Evolutionary conservation across 139 green algal genomes (phyloP).

Genomic region (Asterochloris erici): DNA sequence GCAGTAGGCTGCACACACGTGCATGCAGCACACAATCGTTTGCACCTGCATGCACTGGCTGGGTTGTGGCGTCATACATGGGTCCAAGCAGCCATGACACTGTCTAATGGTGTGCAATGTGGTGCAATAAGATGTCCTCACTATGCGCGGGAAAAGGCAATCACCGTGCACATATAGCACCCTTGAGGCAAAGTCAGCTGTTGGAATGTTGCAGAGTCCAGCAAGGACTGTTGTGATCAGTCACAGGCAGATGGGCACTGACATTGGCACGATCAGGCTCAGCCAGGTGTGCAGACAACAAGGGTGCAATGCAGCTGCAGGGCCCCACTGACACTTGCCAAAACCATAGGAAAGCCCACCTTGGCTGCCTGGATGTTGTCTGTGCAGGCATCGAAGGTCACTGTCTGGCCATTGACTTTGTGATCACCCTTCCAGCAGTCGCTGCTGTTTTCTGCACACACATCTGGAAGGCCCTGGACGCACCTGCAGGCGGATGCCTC

Average conservation of each 20-base stretch:
- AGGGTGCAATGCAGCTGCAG: no score
- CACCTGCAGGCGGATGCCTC: conserved; percentile 47
- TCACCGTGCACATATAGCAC: no score
- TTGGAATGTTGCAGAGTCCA: no score
- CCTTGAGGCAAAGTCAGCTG: no score
- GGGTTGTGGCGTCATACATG: not conserved
- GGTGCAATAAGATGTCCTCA: not conserved
- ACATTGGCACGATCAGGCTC: no score
- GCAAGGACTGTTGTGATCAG: no score
- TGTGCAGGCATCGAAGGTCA: conserved; percentile 44
- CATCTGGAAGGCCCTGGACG: conserved; percentile 51
- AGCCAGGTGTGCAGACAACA: no score
- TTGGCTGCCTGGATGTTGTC: conserved; percentile 50
- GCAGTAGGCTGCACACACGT: not conserved
- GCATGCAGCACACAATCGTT: not conserved
- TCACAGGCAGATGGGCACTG: no score
- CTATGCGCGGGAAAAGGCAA: not conserved
- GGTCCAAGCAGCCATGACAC: not conserved
- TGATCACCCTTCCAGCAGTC: conserved; percentile 54
- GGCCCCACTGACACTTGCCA: no score
- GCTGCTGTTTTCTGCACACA: conserved; percentile 54
- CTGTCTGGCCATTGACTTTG: conserved; percentile 33
- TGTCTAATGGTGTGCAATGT: not conserved
- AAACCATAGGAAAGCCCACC: not conserved
- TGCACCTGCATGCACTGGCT: not conserved